A percentile compares a stretch with the other conserved stretches of the same genome.
These are phyloP conservation scores for Cyathus striatus DNA, from an alignment of 768 basidiomycete species.

Conservation along the genomic window DNA sequence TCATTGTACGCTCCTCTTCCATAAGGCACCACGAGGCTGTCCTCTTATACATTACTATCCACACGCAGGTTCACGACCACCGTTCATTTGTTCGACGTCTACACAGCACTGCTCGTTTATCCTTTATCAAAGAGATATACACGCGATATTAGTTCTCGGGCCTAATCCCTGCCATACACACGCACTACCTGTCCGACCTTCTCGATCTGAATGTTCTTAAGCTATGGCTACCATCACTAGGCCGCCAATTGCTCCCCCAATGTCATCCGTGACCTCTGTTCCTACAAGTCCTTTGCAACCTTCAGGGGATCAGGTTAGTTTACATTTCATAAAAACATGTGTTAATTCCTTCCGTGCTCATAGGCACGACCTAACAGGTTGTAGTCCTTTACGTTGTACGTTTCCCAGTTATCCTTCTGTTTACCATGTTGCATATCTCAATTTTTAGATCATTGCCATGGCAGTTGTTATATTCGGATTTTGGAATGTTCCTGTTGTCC, in stretches of 20 bases:
- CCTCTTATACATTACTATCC: not conserved
- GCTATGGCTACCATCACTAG: conserved; percentile 21
- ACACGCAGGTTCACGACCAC: not conserved
- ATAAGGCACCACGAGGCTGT: not conserved
- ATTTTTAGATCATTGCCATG: conserved; percentile 70
- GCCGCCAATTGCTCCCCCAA: conserved; percentile 41
- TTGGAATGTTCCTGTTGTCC: conserved; percentile 81
- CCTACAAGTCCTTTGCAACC: conserved; percentile 46
- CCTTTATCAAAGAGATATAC: not conserved
- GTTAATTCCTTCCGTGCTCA: conserved; percentile 9
- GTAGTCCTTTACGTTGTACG: conserved; percentile 75
- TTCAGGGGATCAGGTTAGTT: conserved; percentile 65
- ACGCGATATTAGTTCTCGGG: not conserved
- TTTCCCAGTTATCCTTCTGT: conserved; percentile 11
- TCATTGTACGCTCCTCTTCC: too few species aligned
- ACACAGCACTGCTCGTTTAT: not conserved
- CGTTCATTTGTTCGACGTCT: not conserved
- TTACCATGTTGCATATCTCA: not conserved
- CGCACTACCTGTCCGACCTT: conserved; percentile 2
- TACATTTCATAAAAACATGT: conserved; percentile 8
- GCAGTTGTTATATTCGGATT: conserved; percentile 82
- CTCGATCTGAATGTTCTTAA: conserved; percentile 2
- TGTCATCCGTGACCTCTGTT: conserved; percentile 28
- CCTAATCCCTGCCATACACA: conserved; percentile 3
- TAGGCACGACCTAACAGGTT: conserved; percentile 38